Base-by-base conservation (phyloP, 371 early-diverging fungal genomes). In the Mucor mucedo region DNA sequence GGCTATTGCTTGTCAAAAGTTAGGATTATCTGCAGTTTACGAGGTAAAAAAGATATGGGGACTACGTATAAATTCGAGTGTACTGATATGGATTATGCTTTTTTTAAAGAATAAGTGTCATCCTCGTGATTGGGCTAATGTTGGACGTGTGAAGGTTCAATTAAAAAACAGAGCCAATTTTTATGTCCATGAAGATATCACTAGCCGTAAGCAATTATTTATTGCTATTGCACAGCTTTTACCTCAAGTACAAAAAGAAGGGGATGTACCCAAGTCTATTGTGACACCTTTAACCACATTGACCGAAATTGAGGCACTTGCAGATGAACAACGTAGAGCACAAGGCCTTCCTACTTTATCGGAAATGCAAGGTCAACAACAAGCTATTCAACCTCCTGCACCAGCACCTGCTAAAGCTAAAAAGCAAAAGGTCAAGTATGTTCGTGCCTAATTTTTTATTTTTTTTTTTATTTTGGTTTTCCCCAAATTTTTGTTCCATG, bases 71-170 rank as follows among this genome's bases (percentile, higher is more conserved):
- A 21, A 21, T 21, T 21, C 21, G 21, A 21, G 33, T n/a, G 9
- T 14, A 50, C 27, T 21, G 21, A 21, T 21, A 21, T 28, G 27
- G 27, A 16, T 11, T 28, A 1, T 9, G n/a, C 4, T 50, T 45
- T 28, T 30, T 4, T 32, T n/a, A n/a, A 57, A 75, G 68, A 72
- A 75, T 47, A 86, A 86, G 63, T 67, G 78, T 13, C 86, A 86
- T 69, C 84, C 86, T 44, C 72, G 79, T 44, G 86, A 86, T 55
- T 86, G 86, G 86, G 82, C 79, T 2, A 86, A 84, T 62, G 82
- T 82, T 33, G 86, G 86, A 41, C 83, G 86, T 60, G 82, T 86
- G 44, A 71, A 77, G 30, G 84, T 84, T 28, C 76, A 84, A 66
- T 63, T 86, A 44, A 84, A 83, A 63, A 72, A 75, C 8, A 39